Conservation (phyloP, 139 green algal species). For the Eudorina sp. region DNA sequence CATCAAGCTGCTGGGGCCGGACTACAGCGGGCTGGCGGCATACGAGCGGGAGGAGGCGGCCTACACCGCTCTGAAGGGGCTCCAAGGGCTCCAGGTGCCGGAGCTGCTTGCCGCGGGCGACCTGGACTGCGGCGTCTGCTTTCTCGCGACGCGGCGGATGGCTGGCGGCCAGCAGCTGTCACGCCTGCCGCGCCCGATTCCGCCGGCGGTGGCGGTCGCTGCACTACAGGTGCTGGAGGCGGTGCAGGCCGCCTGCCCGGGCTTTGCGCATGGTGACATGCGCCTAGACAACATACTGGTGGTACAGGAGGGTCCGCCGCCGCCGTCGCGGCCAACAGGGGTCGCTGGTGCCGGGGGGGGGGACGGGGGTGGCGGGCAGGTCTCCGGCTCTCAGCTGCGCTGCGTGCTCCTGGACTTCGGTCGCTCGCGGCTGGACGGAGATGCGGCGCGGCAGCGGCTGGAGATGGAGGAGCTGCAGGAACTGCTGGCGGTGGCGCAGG, state of each 20-base stretch:
- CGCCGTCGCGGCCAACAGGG: too few species aligned
- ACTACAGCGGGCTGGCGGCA: background rate
- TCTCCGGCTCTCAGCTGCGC: too few species aligned
- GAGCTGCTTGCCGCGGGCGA: background rate
- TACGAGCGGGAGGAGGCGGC: background rate
- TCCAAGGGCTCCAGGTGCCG: background rate
- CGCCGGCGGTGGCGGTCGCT: background rate
- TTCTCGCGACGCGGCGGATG: background rate
- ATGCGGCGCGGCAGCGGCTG: background rate
- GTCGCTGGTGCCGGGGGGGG: too few species aligned
- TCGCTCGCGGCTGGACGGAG: constrained; percentile 3
- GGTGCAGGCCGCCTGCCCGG: too few species aligned
- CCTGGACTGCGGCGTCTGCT: background rate
- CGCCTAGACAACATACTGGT: background rate
- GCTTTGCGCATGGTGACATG: constrained; percentile 27
- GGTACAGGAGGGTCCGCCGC: too few species aligned
- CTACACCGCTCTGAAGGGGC: background rate
- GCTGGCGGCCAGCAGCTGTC: too few species aligned
- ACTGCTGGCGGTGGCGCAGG: too few species aligned
- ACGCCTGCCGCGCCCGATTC: too few species aligned
- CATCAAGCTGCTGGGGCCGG: too few species aligned
- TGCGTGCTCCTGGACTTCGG: constrained; percentile 17
- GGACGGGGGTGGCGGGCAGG: background rate
- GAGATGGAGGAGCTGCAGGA: background rate
- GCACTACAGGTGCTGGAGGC: background rate